Evolutionary conservation across 805 yeast genomes (phyloP).

Genomic region (Kuraishia piskuri): DNA sequence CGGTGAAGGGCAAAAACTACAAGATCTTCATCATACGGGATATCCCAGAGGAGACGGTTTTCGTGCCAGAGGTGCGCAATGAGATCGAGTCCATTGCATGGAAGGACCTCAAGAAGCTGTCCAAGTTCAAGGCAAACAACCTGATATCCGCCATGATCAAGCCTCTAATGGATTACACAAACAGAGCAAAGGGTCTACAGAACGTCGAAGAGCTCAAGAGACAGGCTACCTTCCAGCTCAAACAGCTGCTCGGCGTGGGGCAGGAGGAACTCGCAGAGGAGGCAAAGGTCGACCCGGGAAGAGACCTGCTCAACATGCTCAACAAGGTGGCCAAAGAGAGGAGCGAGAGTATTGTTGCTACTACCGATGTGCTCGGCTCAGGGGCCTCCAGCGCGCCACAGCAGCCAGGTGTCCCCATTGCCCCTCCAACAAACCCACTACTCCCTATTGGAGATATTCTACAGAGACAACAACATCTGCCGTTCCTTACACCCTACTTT

Average conservation of each 20-base stretch:
- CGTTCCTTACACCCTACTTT: background rate
- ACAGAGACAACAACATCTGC: constrained; percentile 7
- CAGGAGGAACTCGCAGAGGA: constrained; percentile 19
- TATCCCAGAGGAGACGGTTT: constrained; percentile 68
- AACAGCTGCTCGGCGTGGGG: constrained; percentile 53
- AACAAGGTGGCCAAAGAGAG: constrained; percentile 32
- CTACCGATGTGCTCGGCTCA: constrained; percentile 10
- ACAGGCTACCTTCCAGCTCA: constrained; percentile 59
- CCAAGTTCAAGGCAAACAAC: constrained; percentile 28
- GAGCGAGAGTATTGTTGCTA: background rate
- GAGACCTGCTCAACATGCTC: constrained; percentile 62
- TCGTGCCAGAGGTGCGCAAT: constrained; percentile 76
- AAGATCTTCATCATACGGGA: constrained; percentile 71
- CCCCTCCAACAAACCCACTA: constrained; percentile 4
- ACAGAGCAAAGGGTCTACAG: constrained; percentile 34
- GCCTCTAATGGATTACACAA: constrained; percentile 47
- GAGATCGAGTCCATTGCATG: constrained; percentile 83
- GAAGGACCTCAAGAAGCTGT: constrained; percentile 47
- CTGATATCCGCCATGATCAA: constrained; percentile 40
- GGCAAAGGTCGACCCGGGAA: constrained; percentile 53
- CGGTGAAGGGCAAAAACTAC: constrained; percentile 75
- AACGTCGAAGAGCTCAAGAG: constrained; percentile 52
- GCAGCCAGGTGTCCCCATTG: constrained; percentile 1
- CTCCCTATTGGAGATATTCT: background rate
- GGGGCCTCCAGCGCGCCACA: constrained; percentile 5